Evolutionary conservation across 345 rosid genomes (phyloP), one percentile per base, ranked within the genome.

Genomic region (Moringa oleifera): DNA sequence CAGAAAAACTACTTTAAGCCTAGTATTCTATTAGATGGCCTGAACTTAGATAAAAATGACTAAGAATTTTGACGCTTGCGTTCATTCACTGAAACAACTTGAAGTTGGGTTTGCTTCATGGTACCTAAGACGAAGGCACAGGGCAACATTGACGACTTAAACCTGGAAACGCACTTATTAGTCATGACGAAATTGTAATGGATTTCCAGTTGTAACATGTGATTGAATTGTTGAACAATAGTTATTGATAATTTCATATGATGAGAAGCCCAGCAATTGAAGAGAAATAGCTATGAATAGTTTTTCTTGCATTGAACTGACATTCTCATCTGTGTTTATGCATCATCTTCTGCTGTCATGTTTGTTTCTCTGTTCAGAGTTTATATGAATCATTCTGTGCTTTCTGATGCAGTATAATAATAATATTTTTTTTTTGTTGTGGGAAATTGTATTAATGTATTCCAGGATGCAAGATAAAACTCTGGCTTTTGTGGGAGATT

Each of bases 401-500:
- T 37, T 50, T 62, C 25, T 20, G 18, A 17, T 57, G n/a, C 18
- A 25, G 21, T 5, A 24, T 13, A n/a, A 13, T 9, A 7, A 3
- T 33, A 22, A 55, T 33, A 28, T 28, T 28, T 28, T 41, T 41
- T 41, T 9, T 1, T 5, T 11, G 1, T 5, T 41, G 47, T 41
- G 47, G 58, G n/a, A 49, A n/a, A 68, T 71, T 51, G 21, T 76
- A 22, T 58, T 65, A 53, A 8, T 56, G 33, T 57, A 21, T 61
- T 55, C 15, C 80, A 89, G 93, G 91, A 83, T 86, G 94, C 65
- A 62, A 71, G 68, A 74, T 65, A 86, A 83, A 64, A 86, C 96
- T 37, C 71, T 89, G 66, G 96, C 96, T 56, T 86, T 86, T 78
- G 85, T 89, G 55, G 96, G 96, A 77, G 93, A 89, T 75, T 89